Evolutionary conservation across 2,329 filamentous ascomycete species (phyloP).

Genomic region (Fusarium sp.): DNA sequence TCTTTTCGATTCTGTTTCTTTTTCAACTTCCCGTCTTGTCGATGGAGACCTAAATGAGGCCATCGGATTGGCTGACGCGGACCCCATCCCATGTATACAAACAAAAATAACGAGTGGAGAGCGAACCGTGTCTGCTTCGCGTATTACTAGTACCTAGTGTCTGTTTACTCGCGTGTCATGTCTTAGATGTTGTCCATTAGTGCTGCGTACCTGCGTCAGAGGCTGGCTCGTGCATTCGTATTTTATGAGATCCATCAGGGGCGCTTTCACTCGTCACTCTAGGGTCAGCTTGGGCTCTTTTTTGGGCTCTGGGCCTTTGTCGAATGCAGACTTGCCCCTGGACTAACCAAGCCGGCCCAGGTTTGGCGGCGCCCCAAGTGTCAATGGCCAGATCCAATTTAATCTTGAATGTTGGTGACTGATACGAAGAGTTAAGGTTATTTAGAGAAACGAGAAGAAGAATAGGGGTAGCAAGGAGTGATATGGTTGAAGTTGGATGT

Average conservation of each 20-base stretch:
- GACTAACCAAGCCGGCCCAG: slow-evolving; percentile 35
- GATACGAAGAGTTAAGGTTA: background rate
- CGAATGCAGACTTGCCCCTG: slow-evolving; percentile 32
- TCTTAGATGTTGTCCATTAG: slow-evolving; percentile 26
- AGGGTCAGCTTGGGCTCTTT: slow-evolving; percentile 22
- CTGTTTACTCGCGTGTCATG: slow-evolving; percentile 28
- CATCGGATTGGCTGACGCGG: slow-evolving; percentile 25
- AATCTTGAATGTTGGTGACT: background rate
- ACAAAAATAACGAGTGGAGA: slow-evolving; percentile 11
- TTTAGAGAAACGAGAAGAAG: background rate
- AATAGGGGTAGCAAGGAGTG: slow-evolving; percentile 4
- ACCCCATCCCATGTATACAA: slow-evolving; percentile 12
- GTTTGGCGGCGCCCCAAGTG: slow-evolving; percentile 25
- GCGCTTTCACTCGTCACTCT: slow-evolving; percentile 16
- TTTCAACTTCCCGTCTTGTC: slow-evolving; percentile 24
- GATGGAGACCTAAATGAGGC: background rate
- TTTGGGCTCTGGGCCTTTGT: slow-evolving; percentile 12
- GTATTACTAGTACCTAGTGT: slow-evolving; percentile 11
- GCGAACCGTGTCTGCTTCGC: slow-evolving; percentile 17
- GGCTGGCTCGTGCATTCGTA: slow-evolving; percentile 50
- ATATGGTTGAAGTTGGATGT: slow-evolving; percentile 9
- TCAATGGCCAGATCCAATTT: slow-evolving; percentile 18
- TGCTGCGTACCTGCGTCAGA: slow-evolving; percentile 48
- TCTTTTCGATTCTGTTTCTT: slow-evolving; percentile 7
- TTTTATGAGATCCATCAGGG: slow-evolving; percentile 45